Percentiles rank a stretch among this genome's conserved stretches.
Evolutionary conservation across 2,329 filamentous ascomycete species (phyloP).

Genomic region (Arachnopeziza araneosa): DNA sequence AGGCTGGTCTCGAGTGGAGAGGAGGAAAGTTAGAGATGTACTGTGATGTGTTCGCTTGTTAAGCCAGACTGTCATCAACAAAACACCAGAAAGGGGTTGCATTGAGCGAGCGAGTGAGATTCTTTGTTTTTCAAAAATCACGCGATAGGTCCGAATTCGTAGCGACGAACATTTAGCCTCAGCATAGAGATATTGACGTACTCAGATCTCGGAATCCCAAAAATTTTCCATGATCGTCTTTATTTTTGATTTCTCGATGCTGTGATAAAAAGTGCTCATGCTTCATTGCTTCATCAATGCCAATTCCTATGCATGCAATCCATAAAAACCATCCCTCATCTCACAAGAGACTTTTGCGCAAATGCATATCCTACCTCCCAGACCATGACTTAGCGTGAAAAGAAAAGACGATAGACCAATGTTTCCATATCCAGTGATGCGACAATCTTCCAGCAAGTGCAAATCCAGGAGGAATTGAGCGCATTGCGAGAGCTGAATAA

Average conservation of each 20-base stretch:
- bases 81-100: background rate
- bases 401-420: background rate
- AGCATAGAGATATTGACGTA: background rate
- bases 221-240: background rate
- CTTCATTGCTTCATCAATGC: background rate
- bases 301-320: background rate
- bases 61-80: background rate
- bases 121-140: background rate
- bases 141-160: background rate
- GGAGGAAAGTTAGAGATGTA: background rate
- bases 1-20: background rate
- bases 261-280: background rate
- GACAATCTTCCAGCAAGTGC: background rate
- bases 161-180: background rate
- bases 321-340: background rate
- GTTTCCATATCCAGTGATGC: background rate
- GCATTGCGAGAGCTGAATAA: background rate
- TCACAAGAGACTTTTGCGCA: background rate
- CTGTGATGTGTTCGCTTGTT: background rate
- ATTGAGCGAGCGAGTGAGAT: background rate
- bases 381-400: background rate
- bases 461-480: constrained; percentile 3
- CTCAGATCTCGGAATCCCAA: background rate
- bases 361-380: background rate
- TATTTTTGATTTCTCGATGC: background rate